phyloP scores from a whole-genome alignment of 2,329 filamentous ascomycete species.

The Westerdykella aurantiaca region DNA sequence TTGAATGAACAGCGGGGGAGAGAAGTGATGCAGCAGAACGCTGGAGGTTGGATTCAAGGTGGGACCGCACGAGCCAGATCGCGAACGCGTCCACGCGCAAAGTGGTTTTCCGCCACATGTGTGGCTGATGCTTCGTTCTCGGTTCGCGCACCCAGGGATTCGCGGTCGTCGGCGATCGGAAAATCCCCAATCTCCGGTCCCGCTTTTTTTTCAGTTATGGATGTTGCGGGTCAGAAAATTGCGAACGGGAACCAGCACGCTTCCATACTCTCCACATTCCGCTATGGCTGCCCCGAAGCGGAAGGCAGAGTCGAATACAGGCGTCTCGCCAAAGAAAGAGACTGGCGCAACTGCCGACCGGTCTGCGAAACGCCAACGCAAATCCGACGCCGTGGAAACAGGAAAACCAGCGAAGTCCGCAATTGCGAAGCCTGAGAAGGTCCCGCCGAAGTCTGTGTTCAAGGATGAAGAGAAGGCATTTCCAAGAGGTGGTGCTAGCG shows the following conservation, averaged over 20 bases:
- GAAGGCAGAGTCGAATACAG: conserved; percentile 37
- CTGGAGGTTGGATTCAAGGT: conserved; percentile 14
- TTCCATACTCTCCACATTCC: conserved; percentile 4
- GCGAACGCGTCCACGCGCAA: conserved; percentile 12
- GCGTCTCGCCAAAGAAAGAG: conserved; percentile 25
- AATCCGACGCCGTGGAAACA: conserved; percentile 27
- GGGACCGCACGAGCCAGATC: conserved; percentile 1
- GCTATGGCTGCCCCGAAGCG: conserved; percentile 44
- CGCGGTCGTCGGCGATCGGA: conserved; percentile 19
- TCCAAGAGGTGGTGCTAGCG: conserved; percentile 82
- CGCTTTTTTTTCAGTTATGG: conserved; percentile 15
- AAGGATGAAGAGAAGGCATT: conserved; percentile 83
- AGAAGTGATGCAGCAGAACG: conserved; percentile 2
- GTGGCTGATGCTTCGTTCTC: too few relatives aligned
- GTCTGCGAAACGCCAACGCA: conserved; percentile 34
- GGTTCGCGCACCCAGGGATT: conserved; percentile 13
- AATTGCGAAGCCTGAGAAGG: conserved; percentile 21
- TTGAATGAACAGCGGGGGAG: neutral
- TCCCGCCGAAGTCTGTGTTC: conserved; percentile 43
- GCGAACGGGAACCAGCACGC: neutral
- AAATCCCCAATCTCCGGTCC: conserved; percentile 16
- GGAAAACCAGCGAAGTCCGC: conserved; percentile 19
- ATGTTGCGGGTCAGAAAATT: conserved; percentile 7
- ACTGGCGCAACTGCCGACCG: conserved; percentile 24
- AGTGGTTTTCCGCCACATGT: conserved; percentile 9